Evolutionary conservation across 345 rosid species (phyloP).

Genomic region (Syzygium oleosum): DNA sequence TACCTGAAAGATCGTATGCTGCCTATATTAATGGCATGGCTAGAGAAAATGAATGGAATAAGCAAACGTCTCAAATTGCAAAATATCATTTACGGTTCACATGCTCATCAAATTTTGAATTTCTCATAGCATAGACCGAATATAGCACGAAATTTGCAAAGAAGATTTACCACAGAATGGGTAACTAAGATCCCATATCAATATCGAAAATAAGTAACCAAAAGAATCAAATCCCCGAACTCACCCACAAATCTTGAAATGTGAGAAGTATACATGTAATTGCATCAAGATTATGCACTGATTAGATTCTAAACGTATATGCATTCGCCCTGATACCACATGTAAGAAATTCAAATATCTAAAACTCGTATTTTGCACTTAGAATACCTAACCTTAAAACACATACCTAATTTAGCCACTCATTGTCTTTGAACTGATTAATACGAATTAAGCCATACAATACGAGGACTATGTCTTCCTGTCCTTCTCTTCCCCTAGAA

Average conservation of each 20-base stretch:
- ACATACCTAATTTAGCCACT: background rate
- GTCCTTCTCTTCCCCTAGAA: background rate
- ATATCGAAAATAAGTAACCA: background rate
- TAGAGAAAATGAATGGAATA: constrained; percentile 44
- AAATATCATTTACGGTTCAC: too few relatives aligned
- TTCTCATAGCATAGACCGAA: rapidly evolving
- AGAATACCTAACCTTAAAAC: background rate
- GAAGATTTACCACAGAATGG: background rate
- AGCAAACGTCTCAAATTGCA: background rate
- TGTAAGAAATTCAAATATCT: background rate
- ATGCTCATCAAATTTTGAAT: background rate
- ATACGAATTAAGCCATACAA: background rate
- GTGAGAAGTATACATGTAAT: background rate
- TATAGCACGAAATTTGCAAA: background rate
- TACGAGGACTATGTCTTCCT: background rate
- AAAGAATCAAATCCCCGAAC: background rate
- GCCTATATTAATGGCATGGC: constrained; percentile 45
- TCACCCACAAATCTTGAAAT: background rate
- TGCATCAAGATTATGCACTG: background rate
- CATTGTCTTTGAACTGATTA: background rate
- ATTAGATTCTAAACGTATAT: background rate
- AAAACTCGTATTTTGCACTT: background rate
- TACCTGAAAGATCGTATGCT: constrained; percentile 10
- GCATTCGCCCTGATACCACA: rapidly evolving
- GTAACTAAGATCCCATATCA: background rate